phyloP scores from a whole-genome alignment of 2,329 filamentous ascomycete genomes.

The Knoxdaviesia capensis region DNA sequence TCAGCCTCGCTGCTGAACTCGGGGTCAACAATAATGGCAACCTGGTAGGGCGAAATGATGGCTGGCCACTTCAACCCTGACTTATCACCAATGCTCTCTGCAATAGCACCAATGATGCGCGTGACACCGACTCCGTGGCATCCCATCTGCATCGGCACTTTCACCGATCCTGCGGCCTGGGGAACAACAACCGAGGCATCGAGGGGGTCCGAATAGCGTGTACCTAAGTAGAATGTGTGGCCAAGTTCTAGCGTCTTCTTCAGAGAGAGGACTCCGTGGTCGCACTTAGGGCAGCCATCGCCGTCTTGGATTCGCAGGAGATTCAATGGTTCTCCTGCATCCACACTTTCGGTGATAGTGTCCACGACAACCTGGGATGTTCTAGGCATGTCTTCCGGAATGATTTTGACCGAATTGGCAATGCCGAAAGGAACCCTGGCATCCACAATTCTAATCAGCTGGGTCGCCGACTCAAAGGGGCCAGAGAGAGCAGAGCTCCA shows the following conservation, averaged over 20 bases:
- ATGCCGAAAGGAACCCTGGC: conserved; percentile 8
- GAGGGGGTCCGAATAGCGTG: conserved; percentile 65
- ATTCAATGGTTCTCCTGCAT: conserved; percentile 23
- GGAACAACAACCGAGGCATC: conserved; percentile 31
- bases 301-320: conserved; percentile 45
- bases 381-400: no score
- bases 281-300: conserved; percentile 55
- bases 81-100: conserved; percentile 50
- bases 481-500: conserved; percentile 24
- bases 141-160: conserved; percentile 65
- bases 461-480: no score
- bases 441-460: conserved; percentile 16
- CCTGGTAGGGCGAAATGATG: conserved; percentile 68
- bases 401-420: no score
- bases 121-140: conserved; percentile 93
- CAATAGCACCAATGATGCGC: conserved; percentile 71
- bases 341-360: background rate
- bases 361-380: background rate
- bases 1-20: conserved; percentile 25
- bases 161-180: conserved; percentile 2
- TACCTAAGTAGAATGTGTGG: conserved; percentile 88
- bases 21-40: conserved; percentile 39
- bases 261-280: conserved; percentile 37
- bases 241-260: conserved; percentile 72
- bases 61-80: conserved; percentile 75